Base-by-base conservation (phyloP, 1,139 yeast species). In the Yamadazyma blattariae region DNA sequence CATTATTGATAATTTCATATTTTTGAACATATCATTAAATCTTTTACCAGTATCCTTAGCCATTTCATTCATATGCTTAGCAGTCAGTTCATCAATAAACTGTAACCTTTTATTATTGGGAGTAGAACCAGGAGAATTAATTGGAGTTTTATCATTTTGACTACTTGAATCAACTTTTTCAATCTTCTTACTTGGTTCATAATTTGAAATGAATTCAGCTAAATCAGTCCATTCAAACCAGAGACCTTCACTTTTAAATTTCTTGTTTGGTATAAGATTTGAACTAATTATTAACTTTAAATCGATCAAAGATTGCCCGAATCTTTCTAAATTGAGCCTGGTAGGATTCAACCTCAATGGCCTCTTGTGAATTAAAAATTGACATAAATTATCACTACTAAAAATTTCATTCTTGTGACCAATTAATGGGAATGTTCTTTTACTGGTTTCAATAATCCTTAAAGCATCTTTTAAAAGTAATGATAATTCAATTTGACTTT, bases 151-250 rank as follows among this genome's bases (percentile, higher is more conserved):
- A 5, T 30, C 29, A 18, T 20, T 12, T 8, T 28, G 23, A 16
- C 3, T 13, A 17, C 12, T 17, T 14, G 6, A 22, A 4, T 10
- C 13, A 4, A 8, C 22, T 21, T 23, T 34, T 26, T 16, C 23
- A 7, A 20, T 27, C 12, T 18, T 29, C 19, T 21, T 18, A 13
- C 10, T 20, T 2, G 27, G 7, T 24, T 25, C 21, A 33, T 41
- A 52, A 12, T 46, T 46, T 7, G 60, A 49, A 4, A 54, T 48
- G 25, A 38, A 51, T 4, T 47, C 26, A 7, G 71, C 66, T 29
- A 59, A 44, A 12, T 65, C 71, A 2, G 72, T 52, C 75, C 75
- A 70, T 44, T 70, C 76, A 39, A 67, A 67, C 74, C 74, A 69
- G 64, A 67, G 59, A 2, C 65, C 66, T 41, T 67, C 74, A 42